Evolutionary conservation across 1,139 yeast species (phyloP), one percentile per base, ranked within the genome.

Genomic region (Kluyveromyces sp.): DNA sequence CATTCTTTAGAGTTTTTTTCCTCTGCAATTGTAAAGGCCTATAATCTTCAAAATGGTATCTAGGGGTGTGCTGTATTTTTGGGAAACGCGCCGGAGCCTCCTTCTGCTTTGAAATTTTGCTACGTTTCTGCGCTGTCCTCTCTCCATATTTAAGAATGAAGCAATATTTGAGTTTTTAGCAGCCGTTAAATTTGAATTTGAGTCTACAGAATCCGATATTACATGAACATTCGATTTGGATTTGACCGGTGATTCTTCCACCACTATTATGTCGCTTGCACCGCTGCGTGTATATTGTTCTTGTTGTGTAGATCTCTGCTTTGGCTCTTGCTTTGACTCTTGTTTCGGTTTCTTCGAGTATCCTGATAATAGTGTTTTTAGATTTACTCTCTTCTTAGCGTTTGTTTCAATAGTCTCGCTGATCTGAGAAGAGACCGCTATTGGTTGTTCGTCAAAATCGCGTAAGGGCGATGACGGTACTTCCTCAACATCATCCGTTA

Each of bases 91-190:
- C 33, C 15, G 31, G 34, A 3, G 35, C 3, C 25, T 25, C 39
- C n/a, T 29, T 25, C 10, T 41, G 39, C 38, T 41, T 41, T 21
- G 37, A 34, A 29, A 27, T 25, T 7, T 34, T 41, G 27, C 8
- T 41, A n/a, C 25, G 39, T 34, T 34, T 34, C 28, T 41, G 43
- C 21, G 21, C 34, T 7, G 33, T 15, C 7, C 8, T 25, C 43
- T 25, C 8, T 41, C 43, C 37, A 34, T 41, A 27, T 41, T 34
- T 29, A 41, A 34, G 15, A 41, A 41, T 10, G 43, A 41, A 4
- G 43, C 43, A 28, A 41, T 34, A 15, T 41, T 41, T 7, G 43
- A 41, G 8, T 25, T 34, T 15, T 35, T 41, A 7, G 43, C 43
- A 15, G 38, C 10, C 32, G 27, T 32, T 8, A 41, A 34, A 15